Evolutionary conservation across 768 basidiomycete genomes (phyloP), one percentile per base, ranked within the genome.

Genomic region (Lyophyllum shimeji): DNA sequence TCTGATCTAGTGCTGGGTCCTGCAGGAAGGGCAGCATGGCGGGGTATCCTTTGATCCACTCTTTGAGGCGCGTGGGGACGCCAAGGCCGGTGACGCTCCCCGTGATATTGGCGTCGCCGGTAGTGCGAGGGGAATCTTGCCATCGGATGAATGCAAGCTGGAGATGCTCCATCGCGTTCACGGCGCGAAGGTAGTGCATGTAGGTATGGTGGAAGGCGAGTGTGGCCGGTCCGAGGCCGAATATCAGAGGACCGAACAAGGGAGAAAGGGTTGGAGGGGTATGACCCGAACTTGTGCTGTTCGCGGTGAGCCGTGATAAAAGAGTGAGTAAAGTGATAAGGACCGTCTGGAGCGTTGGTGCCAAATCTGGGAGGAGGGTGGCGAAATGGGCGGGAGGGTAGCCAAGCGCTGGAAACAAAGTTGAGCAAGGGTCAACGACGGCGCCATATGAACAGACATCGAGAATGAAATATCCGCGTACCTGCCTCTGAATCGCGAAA

Each of bases 31-130:
- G 83, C 3, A 96, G 74, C 81, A 87, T 92, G 8, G 84, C 69
- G 0, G 94, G 93, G 65, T 98, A 97, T 2, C 90, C 90, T 57
- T 89, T 82, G 59, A 96, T 89, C 92, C 93, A 95, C 61, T 91
- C 87, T 64, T 90, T 89, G 58, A 97, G 84, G n/a, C 91, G 84
- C 13, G 84, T 82, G 2, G 95, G 96, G 8, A 94, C 83, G 2
- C 86, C 85, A 4, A 87, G 79, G 7, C 84, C 75, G 3, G 83
- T 75, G 3, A 83, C 80, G 53, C 81, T 83, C 3, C 76, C 79
- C 29, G 78, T 75, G 12, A 72, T 67, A 53, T 68, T 69, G 39
- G 72, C 56, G 24, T 63, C 67, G 56, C 68, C 39, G 33, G 60
- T 33, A 12, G 55, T n/a, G 55, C 65, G 75, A 24, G 82, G 80